A percentile compares a stretch with the other conserved stretches of the same genome.
phyloP scores from a whole-genome alignment of 2,329 filamentous ascomycete genomes.

The Trichophyton simii region DNA sequence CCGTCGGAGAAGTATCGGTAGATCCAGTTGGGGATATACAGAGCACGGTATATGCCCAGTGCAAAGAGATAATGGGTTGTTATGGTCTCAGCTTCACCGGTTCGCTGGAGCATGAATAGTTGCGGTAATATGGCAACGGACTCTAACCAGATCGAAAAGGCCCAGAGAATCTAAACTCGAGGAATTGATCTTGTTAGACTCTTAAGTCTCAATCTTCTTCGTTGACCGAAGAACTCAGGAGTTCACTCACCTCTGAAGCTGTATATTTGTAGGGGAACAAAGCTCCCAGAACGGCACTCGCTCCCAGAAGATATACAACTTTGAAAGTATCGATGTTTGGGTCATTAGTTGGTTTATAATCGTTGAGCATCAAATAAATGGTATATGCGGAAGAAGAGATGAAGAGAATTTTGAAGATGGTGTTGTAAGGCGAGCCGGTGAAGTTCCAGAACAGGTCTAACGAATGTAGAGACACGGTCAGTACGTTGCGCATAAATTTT shows the following conservation, averaged over 20 bases:
- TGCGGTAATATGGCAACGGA: conserved; percentile 92
- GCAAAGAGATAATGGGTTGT: conserved; percentile 97
- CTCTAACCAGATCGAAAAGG: conserved; percentile 97
- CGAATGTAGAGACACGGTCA: not conserved
- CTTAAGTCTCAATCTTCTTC: not conserved
- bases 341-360: conserved; percentile 95
- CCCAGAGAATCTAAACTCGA: conserved; percentile 65
- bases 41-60: conserved; percentile 73
- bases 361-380: conserved; percentile 93
- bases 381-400: conserved; percentile 83
- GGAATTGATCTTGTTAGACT: conserved; percentile 9
- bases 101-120: conserved; percentile 95
- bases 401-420: conserved; percentile 91
- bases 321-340: conserved; percentile 96
- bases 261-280: conserved; percentile 79
- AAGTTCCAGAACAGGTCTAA: conserved; percentile 75
- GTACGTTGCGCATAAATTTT: not conserved
- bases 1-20: conserved; percentile 73
- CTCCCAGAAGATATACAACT: conserved; percentile 82
- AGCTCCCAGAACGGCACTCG: conserved; percentile 64
- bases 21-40: conserved; percentile 99
- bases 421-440: conserved; percentile 76
- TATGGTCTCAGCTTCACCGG: conserved; percentile 97
- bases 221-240: not conserved
- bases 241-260: conserved; percentile 46